Conservation (phyloP, 108 stramenopile genomes). For the Pseudonitzschia multistriata region DNA sequence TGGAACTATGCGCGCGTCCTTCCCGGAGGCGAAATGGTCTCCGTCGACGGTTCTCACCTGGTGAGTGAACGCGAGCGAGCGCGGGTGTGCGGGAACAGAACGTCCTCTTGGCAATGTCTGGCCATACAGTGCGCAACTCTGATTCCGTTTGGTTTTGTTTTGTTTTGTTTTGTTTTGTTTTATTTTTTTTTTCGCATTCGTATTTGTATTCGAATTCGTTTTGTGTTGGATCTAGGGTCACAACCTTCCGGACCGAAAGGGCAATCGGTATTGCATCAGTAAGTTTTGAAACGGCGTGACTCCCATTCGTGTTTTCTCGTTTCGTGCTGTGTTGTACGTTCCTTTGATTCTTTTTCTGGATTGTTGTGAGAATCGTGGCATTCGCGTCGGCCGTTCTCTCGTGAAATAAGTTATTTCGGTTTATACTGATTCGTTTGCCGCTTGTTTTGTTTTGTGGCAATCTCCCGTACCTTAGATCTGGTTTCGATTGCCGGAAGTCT, state of each 20-base stretch:
- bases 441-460: background rate
- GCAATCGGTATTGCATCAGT: conserved; percentile 91
- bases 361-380: background rate
- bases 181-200: no score
- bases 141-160: background rate
- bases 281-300: background rate
- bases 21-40: conserved; percentile 80
- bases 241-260: conserved; percentile 73
- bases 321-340: no score
- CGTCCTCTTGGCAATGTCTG: background rate
- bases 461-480: conserved; percentile 35
- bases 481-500: conserved; percentile 84
- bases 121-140: background rate
- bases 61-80: conserved; percentile 37
- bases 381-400: background rate
- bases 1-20: conserved; percentile 89
- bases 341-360: background rate
- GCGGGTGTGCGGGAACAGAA: background rate
- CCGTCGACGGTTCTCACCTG: conserved; percentile 82
- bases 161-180: conserved; percentile 22
- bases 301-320: background rate
- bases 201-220: no score
- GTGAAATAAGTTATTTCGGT: background rate
- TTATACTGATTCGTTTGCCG: background rate
- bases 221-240: conserved; percentile 43